Percentiles rank a stretch among this genome's conserved stretches.
Conservation (phyloP, 176 grass and related monocot genomes). For the Cenchrus fungigraminus region DNA sequence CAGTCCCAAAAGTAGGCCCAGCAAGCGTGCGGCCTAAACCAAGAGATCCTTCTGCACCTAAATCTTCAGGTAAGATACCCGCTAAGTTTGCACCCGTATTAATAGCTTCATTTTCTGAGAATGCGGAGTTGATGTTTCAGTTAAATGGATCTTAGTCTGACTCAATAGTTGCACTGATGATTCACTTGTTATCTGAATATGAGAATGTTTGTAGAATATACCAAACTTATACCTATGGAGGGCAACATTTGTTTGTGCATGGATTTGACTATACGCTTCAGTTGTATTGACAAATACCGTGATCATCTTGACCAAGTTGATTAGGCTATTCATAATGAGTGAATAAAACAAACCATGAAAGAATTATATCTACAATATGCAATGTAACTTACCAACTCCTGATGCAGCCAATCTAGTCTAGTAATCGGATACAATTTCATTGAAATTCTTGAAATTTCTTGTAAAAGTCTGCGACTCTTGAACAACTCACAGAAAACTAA, state of each 20-base stretch:
- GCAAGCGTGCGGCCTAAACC: constrained; percentile 59
- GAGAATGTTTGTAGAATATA: constrained; percentile 7
- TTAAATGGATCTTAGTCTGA: constrained; percentile 17
- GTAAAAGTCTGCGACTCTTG: background rate
- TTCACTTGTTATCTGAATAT: constrained; percentile 1
- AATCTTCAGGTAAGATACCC: constrained; percentile 67
- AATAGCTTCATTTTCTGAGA: background rate
- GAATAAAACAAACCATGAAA: background rate
- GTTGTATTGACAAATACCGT: constrained; percentile 16
- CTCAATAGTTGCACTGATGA: constrained; percentile 11
- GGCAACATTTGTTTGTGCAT: constrained; percentile 9
- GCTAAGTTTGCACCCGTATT: constrained; percentile 9
- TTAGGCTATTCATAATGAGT: background rate
- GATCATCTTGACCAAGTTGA: background rate
- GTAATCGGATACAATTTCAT: constrained; percentile 8
- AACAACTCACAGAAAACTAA: background rate
- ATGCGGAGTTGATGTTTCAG: background rate
- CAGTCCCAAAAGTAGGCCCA: constrained; percentile 52
- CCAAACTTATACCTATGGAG: background rate
- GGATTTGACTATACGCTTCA: background rate
- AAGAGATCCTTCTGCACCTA: constrained; percentile 62
- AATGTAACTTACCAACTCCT: constrained; percentile 20
- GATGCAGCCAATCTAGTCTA: background rate
- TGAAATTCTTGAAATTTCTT: background rate
- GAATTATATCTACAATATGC: constrained; percentile 14